Evolutionary conservation across 345 rosid species (phyloP).

Genomic region (Populus ilicifolia): DNA sequence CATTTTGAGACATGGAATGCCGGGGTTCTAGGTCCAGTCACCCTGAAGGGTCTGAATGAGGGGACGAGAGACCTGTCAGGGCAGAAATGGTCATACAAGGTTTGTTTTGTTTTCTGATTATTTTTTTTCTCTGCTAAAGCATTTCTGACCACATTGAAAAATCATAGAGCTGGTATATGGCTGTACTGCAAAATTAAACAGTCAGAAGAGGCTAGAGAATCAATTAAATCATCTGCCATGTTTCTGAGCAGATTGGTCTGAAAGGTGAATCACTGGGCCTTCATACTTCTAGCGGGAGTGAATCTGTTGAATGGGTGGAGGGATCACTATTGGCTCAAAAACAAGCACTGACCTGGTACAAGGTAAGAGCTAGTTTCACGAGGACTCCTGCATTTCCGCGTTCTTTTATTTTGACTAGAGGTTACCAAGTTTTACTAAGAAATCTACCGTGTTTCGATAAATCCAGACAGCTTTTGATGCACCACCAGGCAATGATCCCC

Average conservation of each 20-base stretch:
- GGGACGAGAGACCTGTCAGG: conserved; percentile 26
- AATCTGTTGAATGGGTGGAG: conserved; percentile 29
- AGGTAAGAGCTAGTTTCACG: conserved; percentile 14
- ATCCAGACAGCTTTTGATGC: conserved; percentile 62
- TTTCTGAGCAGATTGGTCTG: conserved; percentile 27
- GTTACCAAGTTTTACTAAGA: neutral
- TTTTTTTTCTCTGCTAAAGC: neutral
- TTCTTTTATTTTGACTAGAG: neutral
- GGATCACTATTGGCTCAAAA: conserved; percentile 16
- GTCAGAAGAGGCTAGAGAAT: neutral
- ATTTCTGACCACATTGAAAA: too few relatives aligned
- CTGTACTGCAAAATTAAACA: too few relatives aligned
- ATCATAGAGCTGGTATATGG: too few relatives aligned
- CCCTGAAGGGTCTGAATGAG: conserved; percentile 24
- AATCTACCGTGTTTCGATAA: neutral
- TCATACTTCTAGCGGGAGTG: conserved; percentile 25
- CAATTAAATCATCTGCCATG: neutral
- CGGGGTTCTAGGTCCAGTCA: conserved; percentile 31
- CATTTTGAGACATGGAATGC: conserved; percentile 30
- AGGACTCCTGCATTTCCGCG: neutral
- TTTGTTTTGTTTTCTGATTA: conserved; percentile 8
- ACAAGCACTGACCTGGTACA: conserved; percentile 33
- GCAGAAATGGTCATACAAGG: conserved; percentile 35
- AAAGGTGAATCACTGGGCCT: conserved; percentile 27
- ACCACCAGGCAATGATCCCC: conserved; percentile 61